Evolutionary conservation across 2,329 filamentous ascomycete genomes (phyloP).

Genomic region (Epichloe sylvatica): DNA sequence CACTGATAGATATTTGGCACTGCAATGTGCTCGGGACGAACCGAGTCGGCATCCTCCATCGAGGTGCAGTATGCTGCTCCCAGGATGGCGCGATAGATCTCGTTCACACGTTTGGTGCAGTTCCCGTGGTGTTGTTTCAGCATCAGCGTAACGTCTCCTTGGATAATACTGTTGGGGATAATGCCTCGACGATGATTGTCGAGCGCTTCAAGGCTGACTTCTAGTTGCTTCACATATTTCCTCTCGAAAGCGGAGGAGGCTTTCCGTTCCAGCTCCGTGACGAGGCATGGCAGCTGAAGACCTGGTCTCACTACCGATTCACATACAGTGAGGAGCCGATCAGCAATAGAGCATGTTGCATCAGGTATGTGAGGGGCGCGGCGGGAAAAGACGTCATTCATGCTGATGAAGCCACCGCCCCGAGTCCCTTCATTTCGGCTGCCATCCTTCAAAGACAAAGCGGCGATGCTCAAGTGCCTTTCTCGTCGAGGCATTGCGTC

Average conservation of each 20-base stretch:
- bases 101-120: neutral
- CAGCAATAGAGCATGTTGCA: neutral
- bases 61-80: neutral
- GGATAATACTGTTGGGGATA: neutral
- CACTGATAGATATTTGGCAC: slow-evolving; percentile 2
- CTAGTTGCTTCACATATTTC: neutral
- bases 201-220: neutral
- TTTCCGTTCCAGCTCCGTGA: neutral
- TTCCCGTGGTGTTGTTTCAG: slow-evolving; percentile 1
- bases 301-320: neutral
- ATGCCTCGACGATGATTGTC: neutral
- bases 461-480: neutral
- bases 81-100: neutral
- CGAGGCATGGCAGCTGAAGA: neutral
- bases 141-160: neutral
- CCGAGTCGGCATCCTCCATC: neutral
- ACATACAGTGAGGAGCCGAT: neutral
- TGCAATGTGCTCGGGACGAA: neutral
- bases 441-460: neutral
- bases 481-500: neutral
- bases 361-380: neutral
- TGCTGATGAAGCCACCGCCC: neutral
- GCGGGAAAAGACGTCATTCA: neutral
- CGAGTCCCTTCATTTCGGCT: neutral
- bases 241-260: neutral